Evolutionary conservation across 768 basidiomycete genomes (phyloP), one percentile per base, ranked within the genome.

Genomic region (Termitomyces heimii): DNA sequence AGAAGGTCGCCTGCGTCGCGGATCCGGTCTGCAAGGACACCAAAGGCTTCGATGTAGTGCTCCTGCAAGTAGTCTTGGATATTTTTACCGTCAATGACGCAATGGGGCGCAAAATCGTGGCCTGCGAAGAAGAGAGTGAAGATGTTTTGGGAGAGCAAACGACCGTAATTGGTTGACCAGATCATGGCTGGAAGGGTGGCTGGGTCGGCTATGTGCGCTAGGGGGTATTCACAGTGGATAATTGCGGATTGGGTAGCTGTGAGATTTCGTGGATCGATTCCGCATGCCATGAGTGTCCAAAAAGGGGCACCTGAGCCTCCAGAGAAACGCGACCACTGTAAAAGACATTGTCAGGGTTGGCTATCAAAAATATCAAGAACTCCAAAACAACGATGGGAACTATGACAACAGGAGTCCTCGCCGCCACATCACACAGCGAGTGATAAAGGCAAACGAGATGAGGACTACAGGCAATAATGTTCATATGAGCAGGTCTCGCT

Each of bases 81-180:
- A 66, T 97, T 93, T 57, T 84, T 70, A n/a, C 84, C 91, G 69
- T 98, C 93, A 61, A 98, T 86, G 65, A 89, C 72, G 69, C 94
- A 98, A 54, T 86, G 86, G 0, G 97, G 97, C 0, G 97, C 94
- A 69, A 89, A 98, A 42, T 86, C 83, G 8, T 84, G 80, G 1
- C 94, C 94, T 22, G 89, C 94, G 68, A 91, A 98, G 79, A 98
- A 98, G 60, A 99, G 81, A 7, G 96, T 94, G 75, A 96, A 96
- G 53, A 97, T 68, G 12, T 94, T 96, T 67, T 94, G 90, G 20
- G 85, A 85, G 51, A 88, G 82, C 29, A 98, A 85, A 18, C 89
- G 91, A 42, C 89, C 85, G 67, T 98, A 98, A 68, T 98, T 98
- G 26, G 96, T 98, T 7, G 86, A 84, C 97, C 97, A 99, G 59